phyloP scores from a whole-genome alignment of 164 flowering plant genomes.

The Vitis labrusca region DNA sequence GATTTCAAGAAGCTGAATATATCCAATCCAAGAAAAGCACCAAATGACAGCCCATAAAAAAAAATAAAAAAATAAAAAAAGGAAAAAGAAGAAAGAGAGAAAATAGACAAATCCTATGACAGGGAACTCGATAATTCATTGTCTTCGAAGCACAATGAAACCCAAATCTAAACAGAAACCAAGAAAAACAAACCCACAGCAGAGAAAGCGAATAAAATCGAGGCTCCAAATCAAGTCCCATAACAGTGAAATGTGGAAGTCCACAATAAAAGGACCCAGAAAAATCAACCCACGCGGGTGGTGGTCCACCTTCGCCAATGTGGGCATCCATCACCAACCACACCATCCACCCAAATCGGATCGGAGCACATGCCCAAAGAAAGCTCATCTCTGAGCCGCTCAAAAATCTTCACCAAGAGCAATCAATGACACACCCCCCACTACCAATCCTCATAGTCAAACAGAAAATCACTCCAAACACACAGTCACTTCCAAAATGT shows the following conservation, averaged over 20 bases:
- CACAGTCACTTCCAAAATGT: constrained; percentile 31
- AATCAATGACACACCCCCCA: constrained; percentile 41
- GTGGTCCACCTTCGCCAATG: constrained; percentile 26
- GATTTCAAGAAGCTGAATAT: too few species aligned
- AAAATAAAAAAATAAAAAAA: too few species aligned
- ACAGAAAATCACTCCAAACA: constrained; percentile 31
- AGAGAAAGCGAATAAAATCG: neutral
- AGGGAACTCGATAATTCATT: neutral
- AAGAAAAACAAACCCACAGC: neutral
- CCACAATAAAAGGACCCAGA: constrained; percentile 11
- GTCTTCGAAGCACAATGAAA: neutral
- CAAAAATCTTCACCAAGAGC: constrained; percentile 21
- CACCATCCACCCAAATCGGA: constrained; percentile 39
- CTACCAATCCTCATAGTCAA: constrained; percentile 41
- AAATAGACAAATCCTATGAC: too few species aligned
- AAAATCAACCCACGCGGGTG: constrained; percentile 1
- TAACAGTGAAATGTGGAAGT: constrained; percentile 6
- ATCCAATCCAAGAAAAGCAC: neutral
- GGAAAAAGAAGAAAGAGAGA: neutral
- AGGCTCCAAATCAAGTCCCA: neutral
- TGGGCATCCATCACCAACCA: constrained; percentile 40
- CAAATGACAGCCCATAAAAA: neutral
- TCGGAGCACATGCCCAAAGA: constrained; percentile 27
- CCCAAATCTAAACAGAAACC: neutral
- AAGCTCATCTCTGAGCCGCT: constrained; percentile 24